Base-by-base conservation (phyloP, 805 yeast species). In the Candida incommunis region DNA sequence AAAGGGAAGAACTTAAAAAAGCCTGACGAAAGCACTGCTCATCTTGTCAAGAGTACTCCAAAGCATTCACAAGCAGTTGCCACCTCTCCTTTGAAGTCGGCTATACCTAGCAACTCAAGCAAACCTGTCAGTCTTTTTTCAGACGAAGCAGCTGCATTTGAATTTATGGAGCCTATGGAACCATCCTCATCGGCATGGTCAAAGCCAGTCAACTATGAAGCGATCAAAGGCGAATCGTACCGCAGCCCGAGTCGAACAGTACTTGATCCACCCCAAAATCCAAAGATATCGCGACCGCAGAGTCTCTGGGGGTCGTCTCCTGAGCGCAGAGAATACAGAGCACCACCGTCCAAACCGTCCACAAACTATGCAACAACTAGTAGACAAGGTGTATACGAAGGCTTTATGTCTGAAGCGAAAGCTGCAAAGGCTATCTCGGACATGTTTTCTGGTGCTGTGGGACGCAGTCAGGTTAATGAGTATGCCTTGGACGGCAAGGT, bases 121-220 rank as follows among this genome's bases (percentile, higher is more conserved):
- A 25, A 25, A 13, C 27, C 27, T 25, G 27, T 25, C 27, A 25
- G 11, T 25, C 13, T 25, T 7, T 13, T 13, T n/a, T 26, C 48
- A n/a, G n/a, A n/a, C n/a, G n/a, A n/a, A n/a, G n/a, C n/a, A n/a
- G n/a, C n/a, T n/a, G n/a, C n/a, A n/a, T n/a, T n/a, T 13, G 27
- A 13, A 3, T 47, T 51, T 9, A n/a, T 48, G 35, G 58, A 54
- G 40, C 58, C 54, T 16, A 44, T 52, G 50, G 51, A 50, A 13
- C 57, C 58, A 2, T 49, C 45, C 27, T 51, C 58, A 11, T 41
- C 40, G 7, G 47, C 45, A 29, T 56, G 59, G 59, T 23, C 44
- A 31, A 47, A 47, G 25, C 46, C 43, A 4, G 24, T 49, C 4
- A 49, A 51, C 25, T 15, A 47, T 2, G 13, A 46, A 15, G 45